A percentile compares a stretch with the other conserved stretches of the same genome.
These are phyloP conservation scores for Penicillium robsamsonii DNA, from an alignment of 495 filamentous ascomycete species.

Conservation along the genomic window DNA sequence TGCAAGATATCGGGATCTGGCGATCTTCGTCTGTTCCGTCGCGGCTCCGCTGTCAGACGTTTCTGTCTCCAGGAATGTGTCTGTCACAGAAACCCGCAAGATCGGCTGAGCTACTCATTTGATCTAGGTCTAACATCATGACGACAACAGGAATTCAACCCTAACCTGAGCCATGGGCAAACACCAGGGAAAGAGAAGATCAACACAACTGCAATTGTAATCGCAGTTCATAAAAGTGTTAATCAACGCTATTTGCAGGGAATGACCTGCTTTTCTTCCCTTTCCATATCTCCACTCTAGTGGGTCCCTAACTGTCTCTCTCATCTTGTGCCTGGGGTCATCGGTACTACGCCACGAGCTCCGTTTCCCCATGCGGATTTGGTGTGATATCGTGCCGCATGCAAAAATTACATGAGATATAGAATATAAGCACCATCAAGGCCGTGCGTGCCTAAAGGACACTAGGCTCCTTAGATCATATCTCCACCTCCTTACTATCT, in stretches of 20 bases:
- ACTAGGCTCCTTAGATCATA: not conserved
- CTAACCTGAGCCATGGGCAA: not conserved
- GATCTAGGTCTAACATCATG: conserved; percentile 4
- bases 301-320: conserved; percentile 9
- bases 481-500: not conserved
- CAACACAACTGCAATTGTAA: not conserved
- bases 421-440: conserved; percentile 17
- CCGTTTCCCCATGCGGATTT: conserved; percentile 27
- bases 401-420: conserved; percentile 11
- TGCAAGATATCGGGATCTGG: conserved; percentile 9
- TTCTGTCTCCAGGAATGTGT: conserved; percentile 18
- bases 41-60: conserved; percentile 16
- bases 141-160: conserved; percentile 8
- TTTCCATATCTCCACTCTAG: conserved; percentile 3
- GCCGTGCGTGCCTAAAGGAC: not conserved
- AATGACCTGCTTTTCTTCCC: not conserved
- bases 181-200: conserved; percentile 13
- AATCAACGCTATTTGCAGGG: not conserved
- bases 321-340: conserved; percentile 7
- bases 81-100: conserved; percentile 15
- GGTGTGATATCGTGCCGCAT: conserved; percentile 16
- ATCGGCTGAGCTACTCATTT: not conserved
- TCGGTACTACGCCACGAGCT: conserved; percentile 10
- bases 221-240: not conserved
- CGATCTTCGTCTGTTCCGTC: conserved; percentile 27